phyloP scores from a whole-genome alignment of 2,329 filamentous ascomycete genomes.

The Stemphylium vesicarium region DNA sequence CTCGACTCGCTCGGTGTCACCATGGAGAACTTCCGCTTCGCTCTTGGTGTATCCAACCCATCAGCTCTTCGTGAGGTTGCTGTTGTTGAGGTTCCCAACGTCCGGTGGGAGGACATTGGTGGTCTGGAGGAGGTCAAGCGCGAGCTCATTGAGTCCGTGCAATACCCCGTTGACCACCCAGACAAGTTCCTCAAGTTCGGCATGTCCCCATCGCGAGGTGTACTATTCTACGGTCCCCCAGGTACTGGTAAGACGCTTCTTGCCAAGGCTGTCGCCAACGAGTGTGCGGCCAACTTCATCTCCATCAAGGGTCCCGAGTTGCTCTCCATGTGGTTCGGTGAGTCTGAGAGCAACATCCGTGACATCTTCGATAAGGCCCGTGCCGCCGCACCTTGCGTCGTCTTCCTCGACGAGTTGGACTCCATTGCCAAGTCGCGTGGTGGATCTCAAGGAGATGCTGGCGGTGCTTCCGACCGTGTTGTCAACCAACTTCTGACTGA shows the following conservation, averaged over 20 bases:
- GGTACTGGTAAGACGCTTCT: slow-evolving; percentile 99
- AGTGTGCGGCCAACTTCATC: slow-evolving; percentile 99
- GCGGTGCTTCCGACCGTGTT: slow-evolving; percentile 97
- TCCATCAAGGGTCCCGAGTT: slow-evolving; percentile 98
- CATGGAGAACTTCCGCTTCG: slow-evolving; percentile 99
- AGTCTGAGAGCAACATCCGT: slow-evolving; percentile 99
- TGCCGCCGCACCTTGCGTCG: slow-evolving; percentile 95
- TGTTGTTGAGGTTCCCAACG: slow-evolving; percentile 98
- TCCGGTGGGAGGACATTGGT: slow-evolving; percentile 99
- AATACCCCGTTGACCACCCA: slow-evolving; percentile 98
- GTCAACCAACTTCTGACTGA: slow-evolving; percentile 99
- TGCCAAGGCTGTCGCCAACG: slow-evolving; percentile 98
- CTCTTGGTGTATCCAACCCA: slow-evolving; percentile 96
- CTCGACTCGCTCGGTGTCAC: slow-evolving; percentile 97
- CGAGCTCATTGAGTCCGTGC: slow-evolving; percentile 97
- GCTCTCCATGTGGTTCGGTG: slow-evolving; percentile 99
- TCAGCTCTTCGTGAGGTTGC: slow-evolving; percentile 98
- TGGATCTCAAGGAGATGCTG: slow-evolving; percentile 92
- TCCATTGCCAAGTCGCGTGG: slow-evolving; percentile 99
- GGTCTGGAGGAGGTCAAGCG: slow-evolving; percentile 98
- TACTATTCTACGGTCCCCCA: slow-evolving; percentile 97
- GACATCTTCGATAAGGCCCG: slow-evolving; percentile 99
- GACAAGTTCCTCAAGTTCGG: slow-evolving; percentile 99
- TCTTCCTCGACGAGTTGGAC: slow-evolving; percentile 98
- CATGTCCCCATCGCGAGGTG: slow-evolving; percentile 95